A percentile compares a stretch with the other conserved stretches of the same genome.
Conservation (phyloP, 805 yeast genomes). For the Saccharomycopsis guyanensis region DNA sequence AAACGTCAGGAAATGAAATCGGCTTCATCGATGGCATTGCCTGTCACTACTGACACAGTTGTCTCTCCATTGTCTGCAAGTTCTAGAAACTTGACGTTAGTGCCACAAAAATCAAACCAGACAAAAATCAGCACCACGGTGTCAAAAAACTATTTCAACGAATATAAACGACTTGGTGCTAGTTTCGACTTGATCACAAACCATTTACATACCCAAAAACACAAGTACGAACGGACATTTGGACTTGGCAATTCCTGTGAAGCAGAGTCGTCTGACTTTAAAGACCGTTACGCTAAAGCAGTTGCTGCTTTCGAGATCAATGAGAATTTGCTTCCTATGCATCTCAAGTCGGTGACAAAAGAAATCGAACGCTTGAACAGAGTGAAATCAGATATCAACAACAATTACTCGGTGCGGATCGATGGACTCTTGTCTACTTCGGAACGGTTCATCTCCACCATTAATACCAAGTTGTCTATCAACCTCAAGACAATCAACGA, state of each 20-base stretch:
- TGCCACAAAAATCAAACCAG: neutral
- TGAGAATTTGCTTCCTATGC: slow-evolving; percentile 18
- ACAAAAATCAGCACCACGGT: neutral
- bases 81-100: neutral
- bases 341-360: slow-evolving; percentile 13
- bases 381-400: slow-evolving; percentile 12
- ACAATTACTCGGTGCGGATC: slow-evolving; percentile 14
- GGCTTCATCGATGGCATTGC: neutral
- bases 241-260: neutral
- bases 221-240: slow-evolving; percentile 4
- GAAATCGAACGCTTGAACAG: slow-evolving; percentile 11
- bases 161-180: neutral
- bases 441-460: slow-evolving; percentile 16
- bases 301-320: neutral
- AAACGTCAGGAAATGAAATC: neutral
- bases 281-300: neutral
- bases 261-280: neutral
- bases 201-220: slow-evolving; percentile 5
- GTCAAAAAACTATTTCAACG: neutral
- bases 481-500: slow-evolving; percentile 16
- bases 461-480: slow-evolving; percentile 16
- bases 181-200: neutral
- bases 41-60: neutral
- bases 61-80: neutral
- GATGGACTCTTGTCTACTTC: slow-evolving; percentile 15